phyloP scores from a whole-genome alignment of 441 rosid species.

The Daphne laureola region DNA sequence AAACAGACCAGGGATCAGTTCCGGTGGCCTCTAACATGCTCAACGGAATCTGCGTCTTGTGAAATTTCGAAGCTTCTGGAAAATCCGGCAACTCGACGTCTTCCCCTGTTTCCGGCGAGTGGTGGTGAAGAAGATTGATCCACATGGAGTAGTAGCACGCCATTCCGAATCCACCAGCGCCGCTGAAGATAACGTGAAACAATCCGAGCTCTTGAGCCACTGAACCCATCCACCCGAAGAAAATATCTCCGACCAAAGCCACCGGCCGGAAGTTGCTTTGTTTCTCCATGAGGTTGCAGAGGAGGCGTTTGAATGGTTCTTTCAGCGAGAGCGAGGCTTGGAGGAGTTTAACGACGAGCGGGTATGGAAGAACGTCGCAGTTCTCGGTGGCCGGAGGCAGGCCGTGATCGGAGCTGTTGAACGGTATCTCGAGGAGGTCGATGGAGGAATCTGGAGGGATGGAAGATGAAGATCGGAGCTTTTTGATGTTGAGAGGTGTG shows the following conservation, averaged over 20 bases:
- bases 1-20: slow-evolving; percentile 50
- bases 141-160: slow-evolving; percentile 69
- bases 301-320: slow-evolving; percentile 14
- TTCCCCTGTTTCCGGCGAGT: slow-evolving; percentile 10
- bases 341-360: slow-evolving; percentile 29
- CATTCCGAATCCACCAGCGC: slow-evolving; percentile 53
- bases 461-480: slow-evolving; percentile 33
- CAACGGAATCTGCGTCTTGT: slow-evolving; percentile 37
- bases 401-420: slow-evolving; percentile 32
- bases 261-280: slow-evolving; percentile 21
- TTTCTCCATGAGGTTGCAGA: slow-evolving; percentile 13
- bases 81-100: slow-evolving; percentile 36
- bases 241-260: slow-evolving; percentile 53
- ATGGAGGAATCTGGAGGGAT: slow-evolving; percentile 34
- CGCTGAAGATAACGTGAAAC: slow-evolving; percentile 46
- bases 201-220: slow-evolving; percentile 45
- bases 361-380: slow-evolving; percentile 45
- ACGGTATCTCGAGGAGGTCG: slow-evolving; percentile 40
- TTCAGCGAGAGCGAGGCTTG: slow-evolving; percentile 42
- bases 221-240: slow-evolving; percentile 66
- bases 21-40: slow-evolving; percentile 43
- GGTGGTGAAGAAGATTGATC: slow-evolving; percentile 40
- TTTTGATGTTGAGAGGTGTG: slow-evolving; percentile 52
- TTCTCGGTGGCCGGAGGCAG: slow-evolving; percentile 34
- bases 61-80: slow-evolving; percentile 34